phyloP scores from a whole-genome alignment of 164 flowering plant genomes.

The Nymphaea thermarum region DNA sequence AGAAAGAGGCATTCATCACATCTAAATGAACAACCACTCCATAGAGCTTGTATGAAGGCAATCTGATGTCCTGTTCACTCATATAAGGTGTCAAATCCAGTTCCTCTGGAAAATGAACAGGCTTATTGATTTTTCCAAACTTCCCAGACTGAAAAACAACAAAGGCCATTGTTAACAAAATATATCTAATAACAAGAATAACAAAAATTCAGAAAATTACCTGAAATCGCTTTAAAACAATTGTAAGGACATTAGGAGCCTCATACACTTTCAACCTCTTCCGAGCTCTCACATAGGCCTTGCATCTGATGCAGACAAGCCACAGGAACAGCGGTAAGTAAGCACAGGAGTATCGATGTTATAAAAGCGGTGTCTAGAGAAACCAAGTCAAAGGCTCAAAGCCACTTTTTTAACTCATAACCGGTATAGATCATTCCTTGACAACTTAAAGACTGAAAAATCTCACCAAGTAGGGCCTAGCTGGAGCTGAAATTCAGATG shows the following conservation, averaged over 20 bases:
- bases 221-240: slow-evolving; percentile 91
- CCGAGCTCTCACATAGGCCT: slow-evolving; percentile 83
- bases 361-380: too few relatives aligned
- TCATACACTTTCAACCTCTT: slow-evolving; percentile 75
- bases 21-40: slow-evolving; percentile 94
- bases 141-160: slow-evolving; percentile 63
- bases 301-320: slow-evolving; percentile 47
- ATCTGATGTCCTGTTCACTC: slow-evolving; percentile 63
- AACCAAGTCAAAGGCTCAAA: too few relatives aligned
- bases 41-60: slow-evolving; percentile 71
- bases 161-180: slow-evolving; percentile 3
- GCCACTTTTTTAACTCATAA: too few relatives aligned
- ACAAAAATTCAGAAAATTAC: slow-evolving; percentile 16
- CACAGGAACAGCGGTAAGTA: neutral
- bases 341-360: too few relatives aligned
- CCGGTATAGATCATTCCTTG: too few relatives aligned
- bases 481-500: too few relatives aligned
- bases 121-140: slow-evolving; percentile 86
- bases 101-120: slow-evolving; percentile 63
- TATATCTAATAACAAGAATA: neutral
- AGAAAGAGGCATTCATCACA: slow-evolving; percentile 81
- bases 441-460: too few relatives aligned
- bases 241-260: slow-evolving; percentile 93
- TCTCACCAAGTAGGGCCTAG: too few relatives aligned
- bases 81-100: slow-evolving; percentile 69